Evolutionary conservation across 1,139 yeast genomes (phyloP).

Genomic region (Geotrichum candidum): DNA sequence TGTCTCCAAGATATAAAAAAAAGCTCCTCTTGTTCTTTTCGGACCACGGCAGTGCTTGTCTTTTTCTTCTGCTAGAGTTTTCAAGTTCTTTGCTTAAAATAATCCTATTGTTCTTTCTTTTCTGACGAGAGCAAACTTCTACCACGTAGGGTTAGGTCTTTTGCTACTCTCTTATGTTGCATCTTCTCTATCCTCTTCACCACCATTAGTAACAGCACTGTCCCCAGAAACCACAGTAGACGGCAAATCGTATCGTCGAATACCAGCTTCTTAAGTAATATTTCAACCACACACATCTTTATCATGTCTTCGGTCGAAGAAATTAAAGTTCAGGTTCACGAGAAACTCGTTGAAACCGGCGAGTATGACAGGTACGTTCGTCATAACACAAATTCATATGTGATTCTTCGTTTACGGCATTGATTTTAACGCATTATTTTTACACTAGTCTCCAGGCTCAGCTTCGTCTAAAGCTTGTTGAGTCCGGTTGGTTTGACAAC

Average conservation of each 20-base stretch:
- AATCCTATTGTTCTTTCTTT: too few species aligned
- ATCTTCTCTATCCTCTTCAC: not conserved
- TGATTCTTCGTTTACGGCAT: not conserved
- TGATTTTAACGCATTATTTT: not conserved
- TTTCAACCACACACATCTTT: not conserved
- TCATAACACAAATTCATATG: not conserved
- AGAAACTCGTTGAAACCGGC: constrained; percentile 68
- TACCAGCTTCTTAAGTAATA: too few species aligned
- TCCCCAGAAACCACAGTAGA: not conserved
- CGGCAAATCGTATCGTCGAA: not conserved
- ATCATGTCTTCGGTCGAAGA: constrained; percentile 35
- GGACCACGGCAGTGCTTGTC: too few species aligned
- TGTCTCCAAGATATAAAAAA: too few species aligned
- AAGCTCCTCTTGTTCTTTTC: too few species aligned
- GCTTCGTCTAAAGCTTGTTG: constrained; percentile 58
- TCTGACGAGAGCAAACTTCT: too few species aligned
- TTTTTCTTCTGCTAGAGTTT: too few species aligned
- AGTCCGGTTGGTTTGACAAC: constrained; percentile 83
- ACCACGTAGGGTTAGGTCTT: too few species aligned
- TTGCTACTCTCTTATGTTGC: too few species aligned
- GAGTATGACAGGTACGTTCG: constrained; percentile 54
- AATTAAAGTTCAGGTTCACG: constrained; percentile 59
- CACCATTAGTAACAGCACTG: not conserved
- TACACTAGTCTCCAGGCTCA: constrained; percentile 27
- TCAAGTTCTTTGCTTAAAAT: too few species aligned